phyloP scores from a whole-genome alignment of 139 green algal species.

The Chlorella ohadii region DNA sequence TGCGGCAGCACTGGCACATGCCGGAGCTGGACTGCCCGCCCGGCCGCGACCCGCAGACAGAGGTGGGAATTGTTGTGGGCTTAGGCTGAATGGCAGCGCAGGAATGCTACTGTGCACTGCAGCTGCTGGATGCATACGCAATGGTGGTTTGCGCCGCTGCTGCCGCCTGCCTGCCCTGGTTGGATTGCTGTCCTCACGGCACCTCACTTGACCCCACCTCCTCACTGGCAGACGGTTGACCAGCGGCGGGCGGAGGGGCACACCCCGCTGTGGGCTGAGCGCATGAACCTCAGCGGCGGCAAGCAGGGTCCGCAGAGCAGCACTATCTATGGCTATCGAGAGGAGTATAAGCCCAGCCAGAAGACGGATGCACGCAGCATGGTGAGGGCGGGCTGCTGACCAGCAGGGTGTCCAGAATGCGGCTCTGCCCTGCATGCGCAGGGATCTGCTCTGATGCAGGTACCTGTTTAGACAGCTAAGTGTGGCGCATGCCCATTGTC shows the following conservation, averaged over 20 bases:
- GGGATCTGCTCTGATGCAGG: too few species aligned
- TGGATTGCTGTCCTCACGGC: too few species aligned
- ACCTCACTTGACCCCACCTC: not conserved
- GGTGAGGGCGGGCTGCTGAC: not conserved
- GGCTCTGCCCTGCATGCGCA: too few species aligned
- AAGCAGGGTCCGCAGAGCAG: constrained; percentile 32
- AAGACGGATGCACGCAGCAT: constrained; percentile 49
- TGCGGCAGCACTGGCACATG: constrained; percentile 43
- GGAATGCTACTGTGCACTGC: too few species aligned
- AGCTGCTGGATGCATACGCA: too few species aligned
- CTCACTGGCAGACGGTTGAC: not conserved
- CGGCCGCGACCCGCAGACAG: constrained; percentile 19
- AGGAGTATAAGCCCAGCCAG: constrained; percentile 47
- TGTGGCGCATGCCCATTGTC: too few species aligned
- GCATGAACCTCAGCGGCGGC: constrained; percentile 38
- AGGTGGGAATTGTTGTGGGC: not conserved
- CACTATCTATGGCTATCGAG: constrained; percentile 48
- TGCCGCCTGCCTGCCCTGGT: too few species aligned
- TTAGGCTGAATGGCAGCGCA: too few species aligned
- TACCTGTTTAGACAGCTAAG: too few species aligned
- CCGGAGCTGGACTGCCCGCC: constrained; percentile 44
- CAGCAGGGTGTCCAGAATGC: too few species aligned
- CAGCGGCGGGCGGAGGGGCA: not conserved
- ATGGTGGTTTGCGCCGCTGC: too few species aligned
- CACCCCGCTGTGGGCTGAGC: constrained; percentile 48